A percentile compares a stretch with the other conserved stretches of the same genome.
Evolutionary conservation across 345 rosid genomes (phyloP).

Genomic region (Salix caprea): DNA sequence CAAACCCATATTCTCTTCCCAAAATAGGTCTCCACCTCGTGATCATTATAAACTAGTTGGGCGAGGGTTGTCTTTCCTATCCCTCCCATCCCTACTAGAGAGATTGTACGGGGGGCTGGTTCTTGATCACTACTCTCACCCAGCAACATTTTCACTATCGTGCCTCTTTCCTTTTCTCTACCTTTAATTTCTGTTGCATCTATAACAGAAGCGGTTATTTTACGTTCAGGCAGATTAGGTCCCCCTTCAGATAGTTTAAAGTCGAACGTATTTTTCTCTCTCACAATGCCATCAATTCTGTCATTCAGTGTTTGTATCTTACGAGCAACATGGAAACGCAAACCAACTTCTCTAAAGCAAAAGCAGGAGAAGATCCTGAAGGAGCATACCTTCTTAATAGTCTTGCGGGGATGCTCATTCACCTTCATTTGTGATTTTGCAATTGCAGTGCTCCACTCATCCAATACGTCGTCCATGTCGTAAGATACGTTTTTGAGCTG

Average conservation of each 20-base stretch:
- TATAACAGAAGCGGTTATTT: neutral
- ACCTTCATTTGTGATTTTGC: too few relatives aligned
- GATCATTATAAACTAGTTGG: neutral
- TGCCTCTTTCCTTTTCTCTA: neutral
- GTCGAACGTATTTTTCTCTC: neutral
- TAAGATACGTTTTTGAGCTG: too few relatives aligned
- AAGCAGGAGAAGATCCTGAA: neutral
- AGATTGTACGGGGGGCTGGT: neutral
- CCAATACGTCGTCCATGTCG: too few relatives aligned
- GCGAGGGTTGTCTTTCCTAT: conserved; percentile 10
- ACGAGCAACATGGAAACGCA: neutral
- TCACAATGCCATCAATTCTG: neutral
- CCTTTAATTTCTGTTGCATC: neutral
- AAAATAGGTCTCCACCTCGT: neutral
- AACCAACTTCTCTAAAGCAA: neutral
- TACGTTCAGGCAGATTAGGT: neutral
- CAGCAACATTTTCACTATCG: neutral
- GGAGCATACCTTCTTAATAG: conserved; percentile 2
- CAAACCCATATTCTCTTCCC: conserved; percentile 13
- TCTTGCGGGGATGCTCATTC: neutral
- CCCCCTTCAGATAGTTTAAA: rapidly evolving
- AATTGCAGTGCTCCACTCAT: too few relatives aligned
- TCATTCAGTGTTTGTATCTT: neutral
- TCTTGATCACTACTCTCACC: neutral
- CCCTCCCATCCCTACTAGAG: conserved; percentile 4